Evolutionary conservation across 129 eudicot genomes (phyloP).

Genomic region (Flaveria linearis): DNA sequence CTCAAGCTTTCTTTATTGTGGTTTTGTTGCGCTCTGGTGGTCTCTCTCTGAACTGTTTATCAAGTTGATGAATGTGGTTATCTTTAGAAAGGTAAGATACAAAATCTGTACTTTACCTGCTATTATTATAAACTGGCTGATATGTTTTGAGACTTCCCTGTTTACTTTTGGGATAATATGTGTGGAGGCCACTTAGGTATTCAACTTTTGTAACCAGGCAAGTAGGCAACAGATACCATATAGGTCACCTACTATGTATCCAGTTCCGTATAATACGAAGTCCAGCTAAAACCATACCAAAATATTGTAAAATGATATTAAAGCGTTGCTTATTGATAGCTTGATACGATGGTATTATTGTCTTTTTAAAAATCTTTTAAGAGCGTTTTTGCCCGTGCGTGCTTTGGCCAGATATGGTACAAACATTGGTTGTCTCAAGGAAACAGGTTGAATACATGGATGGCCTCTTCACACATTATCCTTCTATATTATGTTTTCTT

Average conservation of each 20-base stretch:
- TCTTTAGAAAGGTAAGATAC: slow-evolving; percentile 30
- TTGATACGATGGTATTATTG: not conserved
- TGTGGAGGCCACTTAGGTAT: not conserved
- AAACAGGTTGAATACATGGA: too few species aligned
- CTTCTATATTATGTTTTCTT: too few species aligned
- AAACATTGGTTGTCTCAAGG: too few species aligned
- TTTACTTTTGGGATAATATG: not conserved
- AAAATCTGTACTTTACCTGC: not conserved
- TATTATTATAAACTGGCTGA: not conserved
- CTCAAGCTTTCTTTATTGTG: slow-evolving; percentile 28
- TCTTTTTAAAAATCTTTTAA: not conserved
- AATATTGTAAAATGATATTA: too few species aligned
- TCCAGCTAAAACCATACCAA: too few species aligned
- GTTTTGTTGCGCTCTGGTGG: slow-evolving; percentile 30
- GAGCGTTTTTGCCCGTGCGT: not conserved
- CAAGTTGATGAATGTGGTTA: slow-evolving; percentile 23
- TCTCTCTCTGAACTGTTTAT: slow-evolving; percentile 24
- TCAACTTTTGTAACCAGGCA: not conserved
- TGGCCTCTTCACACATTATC: too few species aligned
- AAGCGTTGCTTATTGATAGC: too few species aligned
- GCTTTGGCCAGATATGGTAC: not conserved
- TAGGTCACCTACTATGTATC: too few species aligned
- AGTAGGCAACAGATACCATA: not conserved
- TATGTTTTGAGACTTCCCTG: not conserved
- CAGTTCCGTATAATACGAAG: too few species aligned